Evolutionary conservation across 768 basidiomycete species (phyloP).

Genomic region (Leccinum obscurum): DNA sequence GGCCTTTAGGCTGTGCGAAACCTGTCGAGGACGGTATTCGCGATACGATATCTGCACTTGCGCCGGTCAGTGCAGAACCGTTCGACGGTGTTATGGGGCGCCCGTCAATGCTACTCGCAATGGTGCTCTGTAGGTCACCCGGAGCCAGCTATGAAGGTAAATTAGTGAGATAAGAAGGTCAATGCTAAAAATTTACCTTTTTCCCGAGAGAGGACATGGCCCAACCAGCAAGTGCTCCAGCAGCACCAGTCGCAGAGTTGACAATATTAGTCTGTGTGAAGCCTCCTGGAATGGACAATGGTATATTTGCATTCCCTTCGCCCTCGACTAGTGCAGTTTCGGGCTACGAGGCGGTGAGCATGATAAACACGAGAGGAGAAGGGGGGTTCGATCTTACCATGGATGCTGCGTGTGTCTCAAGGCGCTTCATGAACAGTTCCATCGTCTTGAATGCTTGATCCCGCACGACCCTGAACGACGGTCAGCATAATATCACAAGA

Average conservation of each 20-base stretch:
- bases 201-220: slow-evolving; percentile 89
- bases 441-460: slow-evolving; percentile 96
- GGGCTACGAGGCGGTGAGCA: slow-evolving; percentile 41
- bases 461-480: slow-evolving; percentile 68
- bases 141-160: slow-evolving; percentile 54
- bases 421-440: slow-evolving; percentile 79
- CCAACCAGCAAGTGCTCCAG: slow-evolving; percentile 92
- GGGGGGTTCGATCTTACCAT: slow-evolving; percentile 60
- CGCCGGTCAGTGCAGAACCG: neutral
- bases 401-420: slow-evolving; percentile 74
- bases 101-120: slow-evolving; percentile 43
- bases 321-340: slow-evolving; percentile 50
- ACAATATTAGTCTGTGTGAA: slow-evolving; percentile 49
- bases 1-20: slow-evolving; percentile 49
- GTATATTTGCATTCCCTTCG: slow-evolving; percentile 31
- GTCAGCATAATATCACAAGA: neutral
- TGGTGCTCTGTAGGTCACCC: slow-evolving; percentile 71
- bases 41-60: neutral
- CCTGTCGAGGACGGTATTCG: slow-evolving; percentile 12
- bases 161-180: neutral
- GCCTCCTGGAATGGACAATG: slow-evolving; percentile 30
- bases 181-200: slow-evolving; percentile 48
- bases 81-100: slow-evolving; percentile 43
- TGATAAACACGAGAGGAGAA: neutral
- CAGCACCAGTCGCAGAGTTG: slow-evolving; percentile 87